phyloP scores from a whole-genome alignment of 2,329 filamentous ascomycete species.

The Stagonosporopsis cucurbitacearum region DNA sequence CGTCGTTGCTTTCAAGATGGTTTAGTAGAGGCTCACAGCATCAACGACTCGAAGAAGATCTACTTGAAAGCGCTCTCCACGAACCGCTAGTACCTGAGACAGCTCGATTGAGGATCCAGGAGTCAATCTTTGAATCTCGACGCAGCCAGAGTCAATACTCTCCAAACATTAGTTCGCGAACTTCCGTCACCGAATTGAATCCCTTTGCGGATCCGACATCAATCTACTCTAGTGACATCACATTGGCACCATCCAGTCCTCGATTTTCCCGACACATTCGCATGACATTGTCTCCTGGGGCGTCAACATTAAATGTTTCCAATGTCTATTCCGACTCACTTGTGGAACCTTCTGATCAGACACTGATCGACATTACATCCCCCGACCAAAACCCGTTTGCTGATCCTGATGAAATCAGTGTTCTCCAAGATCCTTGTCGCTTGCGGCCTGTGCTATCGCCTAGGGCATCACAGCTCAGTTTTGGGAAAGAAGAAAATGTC shows the following conservation, averaged over 20 bases:
- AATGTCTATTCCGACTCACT: background rate
- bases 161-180: background rate
- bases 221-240: background rate
- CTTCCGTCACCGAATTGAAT: background rate
- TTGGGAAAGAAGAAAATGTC: background rate
- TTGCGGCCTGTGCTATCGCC: background rate
- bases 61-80: background rate
- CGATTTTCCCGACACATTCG: background rate
- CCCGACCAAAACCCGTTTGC: background rate
- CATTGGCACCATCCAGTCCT: background rate
- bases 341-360: background rate
- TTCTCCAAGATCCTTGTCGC: background rate
- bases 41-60: background rate
- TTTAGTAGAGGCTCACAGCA: background rate
- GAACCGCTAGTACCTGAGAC: constrained; percentile 2
- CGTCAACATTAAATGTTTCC: background rate
- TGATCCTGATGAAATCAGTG: background rate
- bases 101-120: constrained; percentile 6
- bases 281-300: background rate
- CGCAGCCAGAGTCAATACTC: constrained; percentile 1
- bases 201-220: background rate
- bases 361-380: background rate
- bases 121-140: background rate
- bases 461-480: background rate
- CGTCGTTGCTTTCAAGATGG: background rate